A percentile compares a stretch with the other conserved stretches of the same genome.
phyloP scores from a whole-genome alignment of 345 rosid genomes.

The Noccaea caerulescens region DNA sequence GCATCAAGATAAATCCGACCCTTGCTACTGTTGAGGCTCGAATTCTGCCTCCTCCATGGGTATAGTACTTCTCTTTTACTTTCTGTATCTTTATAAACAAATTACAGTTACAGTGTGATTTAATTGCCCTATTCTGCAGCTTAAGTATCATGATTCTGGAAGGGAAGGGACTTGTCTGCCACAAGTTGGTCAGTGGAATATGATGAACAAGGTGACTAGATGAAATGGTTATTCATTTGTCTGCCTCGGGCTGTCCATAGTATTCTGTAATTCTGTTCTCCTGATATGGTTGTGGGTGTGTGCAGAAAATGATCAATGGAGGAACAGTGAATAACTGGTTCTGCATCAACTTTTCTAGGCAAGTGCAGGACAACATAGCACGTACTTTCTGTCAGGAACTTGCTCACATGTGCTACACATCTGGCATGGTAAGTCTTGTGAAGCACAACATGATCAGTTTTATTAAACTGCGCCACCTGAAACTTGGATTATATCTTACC shows the following conservation, averaged over 20 bases:
- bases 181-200: slow-evolving; percentile 98
- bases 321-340: slow-evolving; percentile 90
- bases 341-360: slow-evolving; percentile 88
- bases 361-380: slow-evolving; percentile 74
- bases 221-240: slow-evolving; percentile 10
- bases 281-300: background rate
- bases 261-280: slow-evolving; percentile 6
- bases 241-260: background rate
- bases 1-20: slow-evolving; percentile 83
- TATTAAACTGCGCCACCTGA: background rate
- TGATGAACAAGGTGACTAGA: slow-evolving; percentile 92
- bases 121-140: slow-evolving; percentile 51
- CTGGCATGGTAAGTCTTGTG: slow-evolving; percentile 80
- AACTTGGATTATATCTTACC: slow-evolving; percentile 12
- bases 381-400: slow-evolving; percentile 85
- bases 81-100: background rate
- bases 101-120: background rate
- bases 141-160: slow-evolving; percentile 94
- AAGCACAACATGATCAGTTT: slow-evolving; percentile 13
- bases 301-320: slow-evolving; percentile 99
- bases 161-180: slow-evolving; percentile 86
- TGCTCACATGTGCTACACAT: slow-evolving; percentile 85
- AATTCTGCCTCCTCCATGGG: slow-evolving; percentile 95
- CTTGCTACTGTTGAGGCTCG: slow-evolving; percentile 98
- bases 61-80: slow-evolving; percentile 31